Conservation (phyloP, 164 flowering plant genomes). For the Aristolochia contorta region DNA sequence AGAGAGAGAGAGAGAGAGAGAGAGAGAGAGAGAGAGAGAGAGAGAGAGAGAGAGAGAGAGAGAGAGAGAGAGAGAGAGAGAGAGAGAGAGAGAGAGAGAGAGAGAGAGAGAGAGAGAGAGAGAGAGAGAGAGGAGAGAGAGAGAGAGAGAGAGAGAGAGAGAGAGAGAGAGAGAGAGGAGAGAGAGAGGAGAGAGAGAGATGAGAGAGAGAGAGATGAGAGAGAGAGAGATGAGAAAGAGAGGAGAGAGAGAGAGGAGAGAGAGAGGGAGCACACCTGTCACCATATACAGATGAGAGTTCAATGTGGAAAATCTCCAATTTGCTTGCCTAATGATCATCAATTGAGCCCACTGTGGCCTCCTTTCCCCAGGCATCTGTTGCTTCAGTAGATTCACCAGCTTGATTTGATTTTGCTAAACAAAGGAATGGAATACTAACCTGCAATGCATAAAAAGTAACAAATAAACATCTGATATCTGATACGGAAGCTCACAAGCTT, state of each 20-base stretch:
- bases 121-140: neutral
- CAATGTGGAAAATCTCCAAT: too few species aligned
- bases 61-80: constrained; percentile 1
- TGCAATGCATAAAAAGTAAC: too few species aligned
- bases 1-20: neutral
- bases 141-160: neutral
- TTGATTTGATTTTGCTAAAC: too few species aligned
- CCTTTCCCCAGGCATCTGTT: too few species aligned
- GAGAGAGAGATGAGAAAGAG: neutral
- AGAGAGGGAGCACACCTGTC: neutral
- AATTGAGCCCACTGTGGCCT: too few species aligned
- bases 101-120: constrained; percentile 3
- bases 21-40: neutral
- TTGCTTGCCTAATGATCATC: too few species aligned
- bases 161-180: constrained; percentile 1
- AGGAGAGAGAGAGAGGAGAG: neutral
- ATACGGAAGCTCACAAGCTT: too few species aligned
- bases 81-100: neutral
- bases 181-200: neutral
- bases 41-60: constrained; percentile 3
- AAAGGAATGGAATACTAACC: too few species aligned
- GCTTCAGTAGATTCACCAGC: too few species aligned
- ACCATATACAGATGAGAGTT: too few species aligned
- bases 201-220: neutral
- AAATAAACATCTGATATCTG: too few species aligned